Base-by-base conservation (phyloP, 73 alveolate genomes). In the Paramecium sonneborni region DNA sequence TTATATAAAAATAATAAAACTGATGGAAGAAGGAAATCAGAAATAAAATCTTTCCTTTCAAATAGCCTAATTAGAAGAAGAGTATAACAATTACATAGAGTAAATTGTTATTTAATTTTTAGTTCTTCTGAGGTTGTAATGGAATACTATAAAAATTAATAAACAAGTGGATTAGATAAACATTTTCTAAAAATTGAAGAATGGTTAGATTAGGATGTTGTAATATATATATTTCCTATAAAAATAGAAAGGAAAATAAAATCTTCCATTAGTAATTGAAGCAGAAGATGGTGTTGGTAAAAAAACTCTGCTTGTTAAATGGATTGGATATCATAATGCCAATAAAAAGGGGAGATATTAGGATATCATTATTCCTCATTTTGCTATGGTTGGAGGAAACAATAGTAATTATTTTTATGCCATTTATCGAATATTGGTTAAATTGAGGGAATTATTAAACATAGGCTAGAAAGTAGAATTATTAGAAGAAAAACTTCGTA, bases 261-360 rank as follows among this genome's bases (percentile, higher is more conserved):
- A 94, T 70, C 67, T 76, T 9, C 97, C 97, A 32, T 84, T 92
- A 12, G 94, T 94, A n/a, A 85, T 94, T 41, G 94, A 93, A 18
- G 97, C 95, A 72, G 97, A 94, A 43, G 97, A 94, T 44, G 97
- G 97, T 6, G 92, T 93, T 38, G 97, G 97, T 8, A 94, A 94
- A 55, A 92, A 93, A n/a, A 69, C 94, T n/a, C 70, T 94, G 4
- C 88, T 94, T 7, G 93, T 92, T 14, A 89, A 94, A 41, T 94
- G 97, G 97, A 92, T 94, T 43, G 86, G 57, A 70, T 94, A 88
- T 30, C 94, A 88, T 69, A 82, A 88, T 46, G 87, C 94, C 0
- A 88, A 88, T n/a, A 88, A 88, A 55, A 88, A 88, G 37, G 74
- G 95, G 94, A 67, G 88, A 46, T 72, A 88, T n/a, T 56, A 76